Percentiles rank a stretch among this genome's conserved stretches.
Conservation (phyloP, 805 yeast genomes). For the Ogataea ganodermae region DNA sequence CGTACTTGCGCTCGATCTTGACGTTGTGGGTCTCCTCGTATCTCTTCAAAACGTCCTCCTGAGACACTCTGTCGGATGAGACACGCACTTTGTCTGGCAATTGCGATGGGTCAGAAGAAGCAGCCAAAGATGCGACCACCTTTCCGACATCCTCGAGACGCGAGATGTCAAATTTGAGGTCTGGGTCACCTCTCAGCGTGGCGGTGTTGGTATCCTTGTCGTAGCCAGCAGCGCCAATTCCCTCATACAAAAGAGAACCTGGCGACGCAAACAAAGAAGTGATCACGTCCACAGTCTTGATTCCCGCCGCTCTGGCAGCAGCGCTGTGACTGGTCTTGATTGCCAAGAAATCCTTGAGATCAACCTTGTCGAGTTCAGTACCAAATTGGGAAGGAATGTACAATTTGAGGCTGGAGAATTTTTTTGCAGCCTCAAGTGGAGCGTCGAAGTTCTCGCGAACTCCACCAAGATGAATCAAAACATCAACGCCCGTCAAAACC, state of each 20-base stretch:
- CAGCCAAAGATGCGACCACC: slow-evolving; percentile 42
- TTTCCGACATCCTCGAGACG: slow-evolving; percentile 46
- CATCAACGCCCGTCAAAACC: slow-evolving; percentile 50
- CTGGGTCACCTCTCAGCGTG: slow-evolving; percentile 43
- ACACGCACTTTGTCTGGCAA: slow-evolving; percentile 49
- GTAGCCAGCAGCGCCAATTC: slow-evolving; percentile 40
- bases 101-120: slow-evolving; percentile 34
- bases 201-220: slow-evolving; percentile 39
- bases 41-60: slow-evolving; percentile 39
- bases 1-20: slow-evolving; percentile 36
- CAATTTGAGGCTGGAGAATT: slow-evolving; percentile 42
- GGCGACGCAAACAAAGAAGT: slow-evolving; percentile 42
- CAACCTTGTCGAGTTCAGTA: slow-evolving; percentile 38
- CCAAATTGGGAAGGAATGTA: slow-evolving; percentile 68
- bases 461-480: slow-evolving; percentile 48
- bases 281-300: slow-evolving; percentile 47
- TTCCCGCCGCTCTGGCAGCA: slow-evolving; percentile 43
- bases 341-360: slow-evolving; percentile 15
- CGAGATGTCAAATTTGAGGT: slow-evolving; percentile 38
- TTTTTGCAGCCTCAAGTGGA: slow-evolving; percentile 42
- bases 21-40: slow-evolving; percentile 44
- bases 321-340: slow-evolving; percentile 40
- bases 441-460: slow-evolving; percentile 29
- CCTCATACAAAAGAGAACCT: slow-evolving; percentile 40
- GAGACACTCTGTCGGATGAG: slow-evolving; percentile 42